Evolutionary conservation across 2,329 filamentous ascomycete genomes (phyloP), one percentile per base, ranked within the genome.

Genomic region (Aspergillus sp.): DNA sequence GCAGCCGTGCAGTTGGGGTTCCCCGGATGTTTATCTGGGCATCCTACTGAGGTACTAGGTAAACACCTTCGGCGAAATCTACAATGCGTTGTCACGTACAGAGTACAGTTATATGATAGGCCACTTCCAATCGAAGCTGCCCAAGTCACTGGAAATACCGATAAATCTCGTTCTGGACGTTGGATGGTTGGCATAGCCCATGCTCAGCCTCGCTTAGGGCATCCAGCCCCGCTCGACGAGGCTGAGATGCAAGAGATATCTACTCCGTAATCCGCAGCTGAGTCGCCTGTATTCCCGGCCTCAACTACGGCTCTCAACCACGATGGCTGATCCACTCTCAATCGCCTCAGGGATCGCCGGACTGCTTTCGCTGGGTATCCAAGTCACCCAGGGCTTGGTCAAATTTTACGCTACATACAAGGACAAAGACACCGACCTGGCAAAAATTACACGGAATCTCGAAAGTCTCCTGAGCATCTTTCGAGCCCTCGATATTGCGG

Each of bases 351-450:
- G 64, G 42, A 60, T 58, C 14, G 63, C 61, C 1, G 69, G 70
- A 11, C 47, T 76, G 34, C 56, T 75, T 25, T 75, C 72, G 5
- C 63, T 76, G 3, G 68, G 70, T 34, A 66, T 76, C 14, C 59
- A 70, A 56, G 63, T 68, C 23, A 60, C 68, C 1, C 63, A 73
- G 9, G 32, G 13, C 32, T 36, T 36, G 32, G 32, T 36, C 13
- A 36, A 36, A 5, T 36, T 36, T 36, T 36, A 36, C 7, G n/a
- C 32, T 16, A 36, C 32, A 4, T 16, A 36, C 32, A 36, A 36
- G 32, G 32, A 36, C 32, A 36, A 13, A 16, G 32, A 36, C n/a
- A 36, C 59, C 3, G 64, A 73, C 31, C 47, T 71, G 4, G 57
- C 58, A 1, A 58, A 63, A 13, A 50, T 29, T 41, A 58, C 14